A percentile compares a stretch with the other conserved stretches of the same genome.
Conservation (phyloP, 73 alveolate species). For the Paramecium caudatum region DNA sequence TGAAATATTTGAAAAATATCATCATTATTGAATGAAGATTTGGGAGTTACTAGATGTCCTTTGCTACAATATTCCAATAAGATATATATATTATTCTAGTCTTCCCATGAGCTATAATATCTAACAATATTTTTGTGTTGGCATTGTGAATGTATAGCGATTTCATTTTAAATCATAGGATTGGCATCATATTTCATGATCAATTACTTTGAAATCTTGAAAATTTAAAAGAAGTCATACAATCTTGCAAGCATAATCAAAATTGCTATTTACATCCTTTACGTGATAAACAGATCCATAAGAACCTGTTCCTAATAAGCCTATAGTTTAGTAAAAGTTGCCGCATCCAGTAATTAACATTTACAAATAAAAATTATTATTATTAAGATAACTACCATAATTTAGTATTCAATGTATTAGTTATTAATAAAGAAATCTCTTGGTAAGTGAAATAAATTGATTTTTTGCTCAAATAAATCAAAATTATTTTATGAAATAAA, state of each 20-base stretch:
- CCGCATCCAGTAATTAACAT: conserved; percentile 51
- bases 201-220: not conserved
- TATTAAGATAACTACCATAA: not conserved
- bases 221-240: not conserved
- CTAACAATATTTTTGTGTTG: not conserved
- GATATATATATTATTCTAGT: not conserved
- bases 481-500: conserved; percentile 39
- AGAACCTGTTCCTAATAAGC: conserved; percentile 12
- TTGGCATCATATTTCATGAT: conserved; percentile 4
- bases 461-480: too few relatives aligned
- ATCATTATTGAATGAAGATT: conserved; percentile 21
- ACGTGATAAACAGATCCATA: conserved; percentile 26
- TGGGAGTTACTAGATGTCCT: not conserved
- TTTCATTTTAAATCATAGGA: not conserved
- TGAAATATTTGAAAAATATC: not conserved
- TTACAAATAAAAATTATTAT: not conserved
- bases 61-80: conserved; percentile 42
- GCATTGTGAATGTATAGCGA: not conserved
- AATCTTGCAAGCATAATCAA: conserved; percentile 35
- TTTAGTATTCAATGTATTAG: too few relatives aligned
- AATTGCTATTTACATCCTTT: not conserved
- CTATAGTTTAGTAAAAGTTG: conserved; percentile 4
- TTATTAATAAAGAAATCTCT: too few relatives aligned
- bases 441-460: too few relatives aligned
- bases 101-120: not conserved